Conservation (phyloP, 768 basidiomycete genomes). For the Collybiopsis confluens region DNA sequence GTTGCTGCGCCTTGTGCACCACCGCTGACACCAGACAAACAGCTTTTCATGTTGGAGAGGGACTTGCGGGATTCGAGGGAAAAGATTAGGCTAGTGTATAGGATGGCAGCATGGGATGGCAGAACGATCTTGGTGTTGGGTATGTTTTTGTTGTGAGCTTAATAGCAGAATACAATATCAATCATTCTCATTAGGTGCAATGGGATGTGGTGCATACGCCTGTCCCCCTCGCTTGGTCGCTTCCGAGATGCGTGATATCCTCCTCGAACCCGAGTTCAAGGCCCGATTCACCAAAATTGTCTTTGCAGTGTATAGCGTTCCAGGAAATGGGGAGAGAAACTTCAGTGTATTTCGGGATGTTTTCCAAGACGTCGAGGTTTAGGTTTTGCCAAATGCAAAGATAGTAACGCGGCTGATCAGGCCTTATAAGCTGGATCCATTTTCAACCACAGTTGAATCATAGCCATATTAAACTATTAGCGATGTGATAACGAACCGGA, state of each 20-base stretch:
- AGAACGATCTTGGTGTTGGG: constrained; percentile 35
- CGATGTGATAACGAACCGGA: too few species aligned
- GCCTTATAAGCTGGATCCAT: too few species aligned
- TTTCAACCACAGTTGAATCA: too few species aligned
- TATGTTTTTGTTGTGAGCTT: constrained; percentile 11
- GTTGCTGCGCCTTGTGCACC: constrained; percentile 36
- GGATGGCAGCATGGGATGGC: constrained; percentile 35
- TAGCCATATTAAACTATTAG: too few species aligned
- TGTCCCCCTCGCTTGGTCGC: constrained; percentile 38
- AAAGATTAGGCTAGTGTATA: constrained; percentile 38
- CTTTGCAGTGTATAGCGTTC: constrained; percentile 37
- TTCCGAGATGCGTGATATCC: constrained; percentile 34
- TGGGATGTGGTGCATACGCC: constrained; percentile 40
- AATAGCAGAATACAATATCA: too few species aligned
- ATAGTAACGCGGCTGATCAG: too few species aligned
- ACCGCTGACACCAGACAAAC: constrained; percentile 21
- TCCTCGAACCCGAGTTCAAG: constrained; percentile 36
- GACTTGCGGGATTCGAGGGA: constrained; percentile 30
- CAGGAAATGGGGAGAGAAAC: constrained; percentile 22
- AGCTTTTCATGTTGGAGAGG: constrained; percentile 17
- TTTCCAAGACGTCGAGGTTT: too few species aligned
- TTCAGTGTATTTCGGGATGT: constrained; percentile 31
- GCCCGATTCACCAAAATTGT: constrained; percentile 35
- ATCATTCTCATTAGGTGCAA: constrained; percentile 9
- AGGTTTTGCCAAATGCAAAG: too few species aligned